phyloP scores from a whole-genome alignment of 805 yeast species.

The Starmerella sp. region DNA sequence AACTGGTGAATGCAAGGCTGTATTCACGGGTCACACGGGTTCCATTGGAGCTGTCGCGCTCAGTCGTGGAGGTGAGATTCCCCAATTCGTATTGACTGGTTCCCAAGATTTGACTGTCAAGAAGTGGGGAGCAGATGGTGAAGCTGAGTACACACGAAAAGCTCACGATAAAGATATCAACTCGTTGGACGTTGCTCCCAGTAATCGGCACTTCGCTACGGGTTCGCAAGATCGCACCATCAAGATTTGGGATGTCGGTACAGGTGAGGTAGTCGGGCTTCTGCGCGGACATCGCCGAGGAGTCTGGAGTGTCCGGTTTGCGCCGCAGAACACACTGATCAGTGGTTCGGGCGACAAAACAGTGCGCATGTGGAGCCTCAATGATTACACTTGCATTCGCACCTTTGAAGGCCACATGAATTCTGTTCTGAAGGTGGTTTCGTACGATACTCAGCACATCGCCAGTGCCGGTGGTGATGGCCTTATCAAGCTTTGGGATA shows the following conservation, averaged over 20 bases:
- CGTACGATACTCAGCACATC: slow-evolving; percentile 47
- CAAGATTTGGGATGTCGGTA: slow-evolving; percentile 73
- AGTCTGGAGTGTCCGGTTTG: slow-evolving; percentile 81
- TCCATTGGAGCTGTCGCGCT: slow-evolving; percentile 74
- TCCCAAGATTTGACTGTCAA: slow-evolving; percentile 77
- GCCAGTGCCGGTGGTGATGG: slow-evolving; percentile 86
- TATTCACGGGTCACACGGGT: slow-evolving; percentile 76
- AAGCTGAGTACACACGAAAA: slow-evolving; percentile 76
- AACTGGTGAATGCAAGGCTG: slow-evolving; percentile 40
- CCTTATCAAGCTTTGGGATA: slow-evolving; percentile 81
- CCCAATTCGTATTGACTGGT: slow-evolving; percentile 68
- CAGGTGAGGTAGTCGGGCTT: slow-evolving; percentile 81
- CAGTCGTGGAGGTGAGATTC: slow-evolving; percentile 41
- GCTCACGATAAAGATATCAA: slow-evolving; percentile 97
- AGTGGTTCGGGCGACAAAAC: slow-evolving; percentile 94
- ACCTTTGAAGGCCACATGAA: slow-evolving; percentile 93
- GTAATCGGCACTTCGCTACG: slow-evolving; percentile 77
- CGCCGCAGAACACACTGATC: slow-evolving; percentile 56
- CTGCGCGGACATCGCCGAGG: slow-evolving; percentile 89
- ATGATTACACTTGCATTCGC: slow-evolving; percentile 59
- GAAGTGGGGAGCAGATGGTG: slow-evolving; percentile 53
- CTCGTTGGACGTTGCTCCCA: slow-evolving; percentile 79
- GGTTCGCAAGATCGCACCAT: slow-evolving; percentile 90
- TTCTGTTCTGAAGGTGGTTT: slow-evolving; percentile 73
- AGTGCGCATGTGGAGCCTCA: slow-evolving; percentile 75